These are phyloP conservation scores for Dinochytrium kinnereticum DNA, from an alignment of 371 early-diverging fungal species.

Conservation along the genomic window DNA sequence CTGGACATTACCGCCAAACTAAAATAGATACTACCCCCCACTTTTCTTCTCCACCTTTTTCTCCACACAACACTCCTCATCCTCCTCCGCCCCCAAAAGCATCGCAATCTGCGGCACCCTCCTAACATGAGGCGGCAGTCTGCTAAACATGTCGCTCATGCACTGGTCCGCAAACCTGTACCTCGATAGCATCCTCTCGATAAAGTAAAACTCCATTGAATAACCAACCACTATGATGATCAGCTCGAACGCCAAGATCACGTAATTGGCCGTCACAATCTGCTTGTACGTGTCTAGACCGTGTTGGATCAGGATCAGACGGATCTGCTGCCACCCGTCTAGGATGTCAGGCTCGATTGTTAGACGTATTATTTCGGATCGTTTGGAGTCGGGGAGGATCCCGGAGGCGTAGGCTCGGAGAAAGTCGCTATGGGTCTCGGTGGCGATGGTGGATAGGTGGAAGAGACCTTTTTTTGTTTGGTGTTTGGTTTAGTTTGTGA, in stretches of 20 bases:
- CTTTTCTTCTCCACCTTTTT: background rate
- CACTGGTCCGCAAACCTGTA: constrained; percentile 29
- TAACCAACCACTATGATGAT: constrained; percentile 5
- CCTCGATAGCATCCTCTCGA: constrained; percentile 8
- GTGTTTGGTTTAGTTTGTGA: no score
- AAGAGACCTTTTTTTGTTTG: constrained; percentile 13
- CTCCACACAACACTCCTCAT: background rate
- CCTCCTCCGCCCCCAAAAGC: background rate
- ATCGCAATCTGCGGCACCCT: constrained; percentile 21
- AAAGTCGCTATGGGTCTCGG: background rate
- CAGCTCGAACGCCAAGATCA: constrained; percentile 7
- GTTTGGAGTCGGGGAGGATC: background rate
- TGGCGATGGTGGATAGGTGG: background rate
- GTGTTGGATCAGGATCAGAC: background rate
- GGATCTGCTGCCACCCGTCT: constrained; percentile 29
- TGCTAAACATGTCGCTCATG: constrained; percentile 18
- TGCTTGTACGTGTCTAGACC: background rate
- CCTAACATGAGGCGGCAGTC: constrained; percentile 15
- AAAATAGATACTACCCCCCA: background rate
- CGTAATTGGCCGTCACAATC: background rate
- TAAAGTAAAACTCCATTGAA: background rate
- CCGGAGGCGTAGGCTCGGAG: background rate
- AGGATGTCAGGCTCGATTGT: constrained; percentile 20
- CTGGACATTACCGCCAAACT: background rate
- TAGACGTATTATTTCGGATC: background rate